Evolutionary conservation across 495 filamentous ascomycete species (phyloP).

Genomic region (Penicillium coprophilum): DNA sequence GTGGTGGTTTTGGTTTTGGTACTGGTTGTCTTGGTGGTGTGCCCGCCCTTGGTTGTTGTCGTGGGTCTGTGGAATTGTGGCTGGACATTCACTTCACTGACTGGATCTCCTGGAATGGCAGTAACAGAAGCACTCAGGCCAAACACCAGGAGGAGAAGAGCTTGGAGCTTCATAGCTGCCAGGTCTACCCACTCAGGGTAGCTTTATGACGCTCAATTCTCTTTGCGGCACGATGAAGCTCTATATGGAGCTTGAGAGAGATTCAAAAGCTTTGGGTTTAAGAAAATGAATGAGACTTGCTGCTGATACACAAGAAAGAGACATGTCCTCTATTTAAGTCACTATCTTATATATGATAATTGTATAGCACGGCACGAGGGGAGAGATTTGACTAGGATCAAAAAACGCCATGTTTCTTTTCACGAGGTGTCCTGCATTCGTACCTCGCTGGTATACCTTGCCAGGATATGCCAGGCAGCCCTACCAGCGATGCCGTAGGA

Average conservation of each 20-base stretch:
- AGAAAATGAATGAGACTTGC: background rate
- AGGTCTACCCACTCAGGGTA: background rate
- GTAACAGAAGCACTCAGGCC: slow-evolving; percentile 1
- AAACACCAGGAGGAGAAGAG: background rate
- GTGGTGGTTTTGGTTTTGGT: slow-evolving; percentile 7
- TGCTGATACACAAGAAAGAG: background rate
- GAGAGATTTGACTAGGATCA: background rate
- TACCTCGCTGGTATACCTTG: background rate
- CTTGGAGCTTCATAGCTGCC: slow-evolving; percentile 2
- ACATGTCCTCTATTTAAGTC: background rate
- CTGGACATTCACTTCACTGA: background rate
- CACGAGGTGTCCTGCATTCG: slow-evolving; percentile 7
- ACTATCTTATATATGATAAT: background rate
- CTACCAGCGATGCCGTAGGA: background rate
- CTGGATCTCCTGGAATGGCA: background rate
- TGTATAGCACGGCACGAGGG: background rate
- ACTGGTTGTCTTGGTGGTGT: background rate
- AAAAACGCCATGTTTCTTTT: background rate
- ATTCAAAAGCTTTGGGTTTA: background rate
- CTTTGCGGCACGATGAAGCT: background rate
- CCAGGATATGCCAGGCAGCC: slow-evolving; percentile 11
- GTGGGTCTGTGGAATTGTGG: background rate
- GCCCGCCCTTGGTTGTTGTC: background rate
- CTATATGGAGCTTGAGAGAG: background rate
- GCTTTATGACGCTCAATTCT: background rate